Base-by-base conservation (phyloP, 148 eudicot species). In the Nepenthes gracilis region DNA sequence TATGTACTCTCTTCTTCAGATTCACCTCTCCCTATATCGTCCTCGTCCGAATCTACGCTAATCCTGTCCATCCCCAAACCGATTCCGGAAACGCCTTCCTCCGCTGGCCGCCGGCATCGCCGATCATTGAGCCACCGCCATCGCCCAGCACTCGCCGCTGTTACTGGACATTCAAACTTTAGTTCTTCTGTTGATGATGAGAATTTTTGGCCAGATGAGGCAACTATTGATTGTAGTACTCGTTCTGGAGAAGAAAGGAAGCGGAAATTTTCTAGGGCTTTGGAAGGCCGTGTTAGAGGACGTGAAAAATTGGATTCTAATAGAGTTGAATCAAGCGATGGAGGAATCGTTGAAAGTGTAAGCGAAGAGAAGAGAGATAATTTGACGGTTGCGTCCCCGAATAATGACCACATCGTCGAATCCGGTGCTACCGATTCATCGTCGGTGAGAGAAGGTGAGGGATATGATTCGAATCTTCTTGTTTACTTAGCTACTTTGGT, bases 21-120 rank as follows among this genome's bases (percentile, higher is more conserved):
- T 33, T 76, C 65, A 4, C 6, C 64, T 3, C 35, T 47, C 35
- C 59, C 67, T 65, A 56, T 55, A 54, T 40, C 65, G 34, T 70
- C 75, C 1, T n/a, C 64, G 1, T 49, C 61, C 47, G 15, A 63
- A 54, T 36, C 76, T 33, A 64, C 36, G 11, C 38, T 55, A 43
- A 10, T 36, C 60, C 66, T 43, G 32, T 4, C 32, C 38, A 35
- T 4, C 57, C 66, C 50, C 37, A 62, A 56, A 6, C 37, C 55
- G 1, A 55, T 47, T 9, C 50, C 58, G 61, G 54, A 43, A 36
- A 50, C 49, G 38, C 33, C 14, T 15, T 65, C 70, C n/a, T 52
- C 72, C 33, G n/a, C 69, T 10, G 55, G 58, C 49, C 71, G 73
- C 55, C 82, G 80, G 23, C 80, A 78, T 23, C 80, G 88, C 56